These are phyloP conservation scores for Paraleonurus japonicus DNA, from an alignment of 257 asterid genomes.

Conservation along the genomic window DNA sequence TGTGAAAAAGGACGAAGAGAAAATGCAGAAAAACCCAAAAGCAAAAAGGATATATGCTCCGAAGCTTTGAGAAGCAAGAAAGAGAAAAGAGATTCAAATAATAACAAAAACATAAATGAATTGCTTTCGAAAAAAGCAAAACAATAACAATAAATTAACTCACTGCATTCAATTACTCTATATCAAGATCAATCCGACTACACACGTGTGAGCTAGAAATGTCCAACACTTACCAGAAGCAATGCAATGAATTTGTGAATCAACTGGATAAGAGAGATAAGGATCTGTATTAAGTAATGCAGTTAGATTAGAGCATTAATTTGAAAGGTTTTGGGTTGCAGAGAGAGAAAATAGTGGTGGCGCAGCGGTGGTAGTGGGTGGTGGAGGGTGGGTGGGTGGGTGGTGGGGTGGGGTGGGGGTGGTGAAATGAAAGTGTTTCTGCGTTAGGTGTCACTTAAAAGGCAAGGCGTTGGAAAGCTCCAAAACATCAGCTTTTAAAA, in stretches of 20 bases:
- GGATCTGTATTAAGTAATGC: constrained; percentile 37
- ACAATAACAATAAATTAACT: neutral
- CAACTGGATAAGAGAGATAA: neutral
- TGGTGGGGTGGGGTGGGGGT: constrained; percentile 30
- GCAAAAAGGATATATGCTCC: constrained; percentile 11
- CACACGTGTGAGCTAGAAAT: neutral
- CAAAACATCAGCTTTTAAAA: constrained; percentile 46
- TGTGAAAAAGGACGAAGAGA: neutral
- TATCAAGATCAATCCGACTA: constrained; percentile 24
- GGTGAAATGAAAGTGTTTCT: constrained; percentile 34
- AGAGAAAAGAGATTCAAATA: constrained; percentile 7
- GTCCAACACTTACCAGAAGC: constrained; percentile 33
- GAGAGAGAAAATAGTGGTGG: constrained; percentile 37
- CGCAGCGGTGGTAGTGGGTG: constrained; percentile 28
- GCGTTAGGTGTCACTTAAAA: constrained; percentile 63
- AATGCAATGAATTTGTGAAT: constrained; percentile 25
- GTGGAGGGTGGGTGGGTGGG: constrained; percentile 25
- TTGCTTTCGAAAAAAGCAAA: constrained; percentile 24
- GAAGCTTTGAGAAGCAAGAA: constrained; percentile 11
- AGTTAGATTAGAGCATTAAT: constrained; percentile 1
- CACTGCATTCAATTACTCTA: neutral
- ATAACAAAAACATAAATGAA: constrained; percentile 21
- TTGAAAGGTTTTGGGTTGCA: neutral
- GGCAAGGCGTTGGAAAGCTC: constrained; percentile 58
- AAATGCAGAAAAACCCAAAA: neutral